These are phyloP conservation scores for Dipteronia sinensis DNA, from an alignment of 345 rosid species.

Conservation along the genomic window DNA sequence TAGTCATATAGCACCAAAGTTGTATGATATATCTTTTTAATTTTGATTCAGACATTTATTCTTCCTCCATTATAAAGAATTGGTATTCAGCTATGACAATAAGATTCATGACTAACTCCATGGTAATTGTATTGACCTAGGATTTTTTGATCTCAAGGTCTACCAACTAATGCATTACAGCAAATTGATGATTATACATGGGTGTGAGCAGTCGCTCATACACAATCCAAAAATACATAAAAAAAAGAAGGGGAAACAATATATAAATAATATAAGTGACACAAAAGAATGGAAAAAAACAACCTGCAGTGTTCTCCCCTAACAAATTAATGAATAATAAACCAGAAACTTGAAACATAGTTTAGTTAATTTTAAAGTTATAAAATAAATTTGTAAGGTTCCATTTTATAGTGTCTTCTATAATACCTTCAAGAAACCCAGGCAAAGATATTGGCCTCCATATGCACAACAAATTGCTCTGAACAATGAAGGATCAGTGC, in stretches of 20 bases:
- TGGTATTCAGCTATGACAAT: neutral
- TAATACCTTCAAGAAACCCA: constrained; percentile 79
- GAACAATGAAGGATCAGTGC: constrained; percentile 55
- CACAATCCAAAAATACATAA: neutral
- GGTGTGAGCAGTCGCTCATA: neutral
- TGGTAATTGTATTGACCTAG: neutral
- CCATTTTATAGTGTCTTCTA: neutral
- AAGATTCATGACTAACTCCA: neutral
- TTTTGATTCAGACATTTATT: neutral
- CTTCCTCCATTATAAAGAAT: neutral
- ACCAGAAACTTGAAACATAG: neutral
- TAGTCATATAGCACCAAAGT: neutral
- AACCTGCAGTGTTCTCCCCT: neutral
- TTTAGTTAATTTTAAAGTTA: neutral
- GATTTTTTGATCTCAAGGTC: neutral
- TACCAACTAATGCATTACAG: neutral
- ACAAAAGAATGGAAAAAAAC: neutral
- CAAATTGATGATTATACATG: neutral
- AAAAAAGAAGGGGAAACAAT: neutral
- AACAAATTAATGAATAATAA: neutral
- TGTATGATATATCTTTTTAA: neutral
- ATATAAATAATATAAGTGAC: neutral
- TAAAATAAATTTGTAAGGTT: neutral
- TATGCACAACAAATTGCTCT: constrained; percentile 78
- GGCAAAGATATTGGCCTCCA: constrained; percentile 77